Evolutionary conservation across 176 grass and related monocot species (phyloP), one percentile per base, ranked within the genome.

Genomic region (Alopecurus myosuroides): DNA sequence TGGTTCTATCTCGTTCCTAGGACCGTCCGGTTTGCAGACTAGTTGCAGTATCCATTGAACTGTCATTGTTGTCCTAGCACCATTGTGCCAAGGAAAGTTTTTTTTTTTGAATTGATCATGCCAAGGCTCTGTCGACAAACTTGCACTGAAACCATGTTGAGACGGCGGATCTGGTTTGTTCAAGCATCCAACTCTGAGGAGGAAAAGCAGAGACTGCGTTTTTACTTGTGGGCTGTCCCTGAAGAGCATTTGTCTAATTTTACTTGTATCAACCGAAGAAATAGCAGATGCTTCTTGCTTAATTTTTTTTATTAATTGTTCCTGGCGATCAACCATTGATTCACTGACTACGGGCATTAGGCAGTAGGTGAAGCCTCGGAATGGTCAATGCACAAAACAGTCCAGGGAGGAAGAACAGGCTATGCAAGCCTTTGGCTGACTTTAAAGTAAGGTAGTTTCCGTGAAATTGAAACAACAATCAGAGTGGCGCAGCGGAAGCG

Each of bases 401-500:
- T 1, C 0, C 0, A 22, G 9, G 53, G 53, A 56, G 53, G 9
- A n/a, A 56, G 22, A 23, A 56, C 22, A 56, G 2, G 22, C 20
- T 56, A 56, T 56, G 52, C 20, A 51, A 51, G 49, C 17, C 49
- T 51, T 51, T 51, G 7, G 50, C 1, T 53, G 22, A 4, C 2
- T 4, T 0, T 48, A 15, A 0, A 49, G 6, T 1, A 1, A 18
- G 4, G 9, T 18, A 5, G 15, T 50, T 50, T 50, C 15, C 18
- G 10, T 0, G 2, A 14, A 14, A 50, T 2, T 0, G 17, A 5
- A 20, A 52, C 49, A 52, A 52, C 49, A 52, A 52, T 52, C 90
- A 98, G 77, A 98, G 86, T 94, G 93, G 87, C 86, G 93, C 91
- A 95, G 93, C 83, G 84, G 89, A 95, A 95, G 90, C 90, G 86